Evolutionary conservation across 371 early-diverging fungal genomes (phyloP), one percentile per base, ranked within the genome.

Genomic region (Fennellomyces sp.): DNA sequence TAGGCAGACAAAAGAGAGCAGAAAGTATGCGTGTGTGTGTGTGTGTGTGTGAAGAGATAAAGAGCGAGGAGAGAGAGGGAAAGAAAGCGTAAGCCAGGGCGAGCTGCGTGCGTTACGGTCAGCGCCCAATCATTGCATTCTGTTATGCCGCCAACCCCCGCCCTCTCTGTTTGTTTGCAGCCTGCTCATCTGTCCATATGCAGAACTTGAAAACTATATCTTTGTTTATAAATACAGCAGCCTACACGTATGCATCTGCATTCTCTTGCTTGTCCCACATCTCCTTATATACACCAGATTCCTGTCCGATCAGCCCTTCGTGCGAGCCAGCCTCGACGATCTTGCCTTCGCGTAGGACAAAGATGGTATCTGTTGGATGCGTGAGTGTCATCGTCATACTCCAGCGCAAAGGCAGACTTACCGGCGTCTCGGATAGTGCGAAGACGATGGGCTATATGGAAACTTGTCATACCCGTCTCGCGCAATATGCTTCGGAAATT

Each of bases 191-290:
- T n/a, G n/a, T n/a, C n/a, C n/a, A n/a, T n/a, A n/a, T n/a, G n/a
- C n/a, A n/a, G n/a, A n/a, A n/a, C n/a, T n/a, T n/a, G n/a, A n/a
- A n/a, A n/a, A n/a, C n/a, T n/a, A n/a, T n/a, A n/a, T n/a, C n/a
- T n/a, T n/a, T n/a, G n/a, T n/a, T n/a, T n/a, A n/a, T n/a, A n/a
- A n/a, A n/a, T n/a, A n/a, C n/a, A n/a, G n/a, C n/a, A n/a, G n/a
- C n/a, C n/a, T n/a, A n/a, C n/a, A n/a, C n/a, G 23, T 49, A 49
- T 26, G 49, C 49, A 49, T 49, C 49, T 4, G 49, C 15, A 23
- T 60, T 76, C 41, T 88, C 89, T 63, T 94, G 94, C 6, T 85
- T 86, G 19, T 69, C 72, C 96, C 96, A 97, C 96, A 97, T 94
- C 17, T 81, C 76, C 23, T 82, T 80, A 67, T 97, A 97, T 56